phyloP scores from a whole-genome alignment of 305 asterid species.

The Fraxinus nigra region DNA sequence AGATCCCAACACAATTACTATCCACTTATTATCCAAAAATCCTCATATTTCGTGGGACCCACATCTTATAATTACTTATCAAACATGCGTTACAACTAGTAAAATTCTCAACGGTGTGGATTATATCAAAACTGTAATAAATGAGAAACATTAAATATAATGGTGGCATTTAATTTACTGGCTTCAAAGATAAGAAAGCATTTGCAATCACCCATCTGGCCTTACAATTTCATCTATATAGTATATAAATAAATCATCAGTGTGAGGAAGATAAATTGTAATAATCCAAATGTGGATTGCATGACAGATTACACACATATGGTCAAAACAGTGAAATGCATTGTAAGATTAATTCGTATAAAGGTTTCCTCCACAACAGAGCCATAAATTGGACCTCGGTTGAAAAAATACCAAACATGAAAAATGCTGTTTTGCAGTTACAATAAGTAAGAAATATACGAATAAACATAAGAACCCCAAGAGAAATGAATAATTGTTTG shows the following conservation, averaged over 20 bases:
- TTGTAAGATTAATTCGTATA: neutral
- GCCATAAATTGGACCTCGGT: neutral
- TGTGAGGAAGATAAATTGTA: neutral
- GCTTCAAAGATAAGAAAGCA: neutral
- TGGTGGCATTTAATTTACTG: neutral
- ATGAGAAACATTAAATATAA: neutral
- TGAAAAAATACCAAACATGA: neutral
- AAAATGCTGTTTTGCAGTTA: neutral
- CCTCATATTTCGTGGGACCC: neutral
- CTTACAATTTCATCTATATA: neutral
- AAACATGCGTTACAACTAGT: neutral
- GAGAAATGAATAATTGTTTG: neutral
- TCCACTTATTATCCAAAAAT: neutral
- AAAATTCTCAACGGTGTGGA: neutral
- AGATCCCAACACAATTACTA: neutral
- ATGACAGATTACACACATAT: neutral
- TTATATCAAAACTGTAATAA: neutral
- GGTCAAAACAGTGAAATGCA: neutral
- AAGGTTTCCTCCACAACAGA: neutral
- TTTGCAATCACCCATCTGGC: neutral
- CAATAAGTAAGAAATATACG: neutral
- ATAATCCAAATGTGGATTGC: neutral
- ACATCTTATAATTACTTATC: neutral
- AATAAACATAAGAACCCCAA: neutral
- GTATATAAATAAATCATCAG: neutral